Conservation (phyloP, 2,329 filamentous ascomycete species). For the Metarhizium brunneum region DNA sequence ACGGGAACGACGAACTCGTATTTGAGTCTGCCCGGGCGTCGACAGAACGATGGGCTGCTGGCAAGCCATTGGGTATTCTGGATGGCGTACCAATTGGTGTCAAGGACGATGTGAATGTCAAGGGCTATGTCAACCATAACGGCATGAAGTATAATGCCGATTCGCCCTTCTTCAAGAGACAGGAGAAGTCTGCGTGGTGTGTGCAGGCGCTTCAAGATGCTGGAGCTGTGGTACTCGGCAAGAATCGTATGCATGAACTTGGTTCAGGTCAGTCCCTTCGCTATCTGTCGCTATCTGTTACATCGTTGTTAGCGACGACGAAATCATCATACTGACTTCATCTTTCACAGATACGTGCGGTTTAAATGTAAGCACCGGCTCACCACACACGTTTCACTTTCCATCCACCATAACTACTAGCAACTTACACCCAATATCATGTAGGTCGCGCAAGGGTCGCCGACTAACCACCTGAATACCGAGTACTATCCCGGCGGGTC, state of each 20-base stretch:
- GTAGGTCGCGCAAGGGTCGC: constrained; percentile 58
- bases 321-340: neutral
- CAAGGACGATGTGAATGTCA: constrained; percentile 70
- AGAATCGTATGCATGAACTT: constrained; percentile 72
- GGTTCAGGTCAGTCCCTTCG: constrained; percentile 48
- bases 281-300: neutral
- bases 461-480: constrained; percentile 67
- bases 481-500: constrained; percentile 75
- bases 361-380: constrained; percentile 49
- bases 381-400: neutral
- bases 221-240: constrained; percentile 67
- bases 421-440: neutral
- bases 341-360: constrained; percentile 58
- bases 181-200: constrained; percentile 56
- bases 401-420: too few relatives aligned
- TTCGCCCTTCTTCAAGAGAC: constrained; percentile 38
- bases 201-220: constrained; percentile 61
- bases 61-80: constrained; percentile 56
- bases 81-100: constrained; percentile 78
- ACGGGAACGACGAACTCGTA: constrained; percentile 46
- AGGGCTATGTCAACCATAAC: constrained; percentile 58
- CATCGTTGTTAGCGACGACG: neutral
- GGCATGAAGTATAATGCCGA: constrained; percentile 55
- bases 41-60: constrained; percentile 60
- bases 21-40: constrained; percentile 63